phyloP scores from a whole-genome alignment of 345 rosid genomes.

The Adansonia digitata region DNA sequence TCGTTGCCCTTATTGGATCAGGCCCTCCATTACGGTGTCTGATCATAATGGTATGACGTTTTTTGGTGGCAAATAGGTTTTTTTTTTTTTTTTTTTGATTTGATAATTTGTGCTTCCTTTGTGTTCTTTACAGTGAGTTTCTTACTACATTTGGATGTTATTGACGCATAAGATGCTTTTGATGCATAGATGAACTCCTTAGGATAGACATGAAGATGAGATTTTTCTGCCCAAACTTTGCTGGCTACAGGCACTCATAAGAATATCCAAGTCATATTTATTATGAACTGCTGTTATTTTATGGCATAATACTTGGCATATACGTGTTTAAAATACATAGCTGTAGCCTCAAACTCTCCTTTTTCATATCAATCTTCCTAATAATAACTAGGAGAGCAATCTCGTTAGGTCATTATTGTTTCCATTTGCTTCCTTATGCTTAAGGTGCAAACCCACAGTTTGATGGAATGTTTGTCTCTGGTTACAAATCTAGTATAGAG shows the following conservation, averaged over 20 bases:
- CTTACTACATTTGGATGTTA: not conserved
- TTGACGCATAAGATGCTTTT: not conserved
- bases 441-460: not conserved
- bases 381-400: not conserved
- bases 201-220: not conserved
- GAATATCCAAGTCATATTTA: not conserved
- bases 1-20: slow-evolving; percentile 83
- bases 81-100: not conserved
- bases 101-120: not conserved
- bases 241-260: not conserved
- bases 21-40: slow-evolving; percentile 69
- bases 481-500: not conserved
- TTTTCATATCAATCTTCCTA: not conserved
- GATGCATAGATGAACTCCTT: not conserved
- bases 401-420: not conserved
- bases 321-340: not conserved
- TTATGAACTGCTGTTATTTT: not conserved
- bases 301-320: not conserved
- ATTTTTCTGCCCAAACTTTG: not conserved
- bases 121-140: not conserved
- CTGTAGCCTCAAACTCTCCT: not conserved
- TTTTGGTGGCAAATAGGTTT: not conserved
- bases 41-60: slow-evolving; percentile 56
- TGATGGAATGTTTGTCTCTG: not conserved
- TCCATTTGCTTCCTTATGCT: not conserved